Conservation (phyloP, 2,329 filamentous ascomycete species). For the Herpotrichia juniperi region DNA sequence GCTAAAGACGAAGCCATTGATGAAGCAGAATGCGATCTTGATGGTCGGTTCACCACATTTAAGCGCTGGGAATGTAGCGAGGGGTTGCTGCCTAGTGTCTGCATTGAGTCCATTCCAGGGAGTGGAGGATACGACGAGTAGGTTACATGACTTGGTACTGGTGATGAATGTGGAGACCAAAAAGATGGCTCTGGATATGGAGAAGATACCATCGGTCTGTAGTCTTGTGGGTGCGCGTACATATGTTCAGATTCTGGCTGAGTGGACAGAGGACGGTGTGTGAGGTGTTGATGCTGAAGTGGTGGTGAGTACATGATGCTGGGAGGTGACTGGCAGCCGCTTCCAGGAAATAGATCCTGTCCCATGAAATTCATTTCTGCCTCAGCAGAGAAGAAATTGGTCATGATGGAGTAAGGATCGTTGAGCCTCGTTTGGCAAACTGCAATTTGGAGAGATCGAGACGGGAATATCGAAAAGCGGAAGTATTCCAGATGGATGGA, state of each 20-base stretch:
- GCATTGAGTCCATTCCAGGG: slow-evolving; percentile 29
- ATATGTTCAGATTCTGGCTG: slow-evolving; percentile 31
- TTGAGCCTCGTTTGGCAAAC: slow-evolving; percentile 4
- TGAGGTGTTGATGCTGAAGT: slow-evolving; percentile 36
- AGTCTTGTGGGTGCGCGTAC: slow-evolving; percentile 37
- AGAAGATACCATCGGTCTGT: slow-evolving; percentile 36
- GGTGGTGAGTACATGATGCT: slow-evolving; percentile 46
- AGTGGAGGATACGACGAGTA: slow-evolving; percentile 43
- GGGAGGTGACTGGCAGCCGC: slow-evolving; percentile 44
- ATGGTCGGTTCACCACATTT: slow-evolving; percentile 19
- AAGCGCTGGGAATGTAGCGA: background rate
- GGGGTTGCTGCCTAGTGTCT: slow-evolving; percentile 28
- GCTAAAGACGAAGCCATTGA: slow-evolving; percentile 21
- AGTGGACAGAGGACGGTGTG: slow-evolving; percentile 28
- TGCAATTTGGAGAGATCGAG: slow-evolving; percentile 1
- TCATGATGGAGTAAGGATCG: slow-evolving; percentile 22
- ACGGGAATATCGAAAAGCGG: slow-evolving; percentile 15
- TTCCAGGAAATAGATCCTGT: slow-evolving; percentile 44
- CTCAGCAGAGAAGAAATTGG: slow-evolving; percentile 43
- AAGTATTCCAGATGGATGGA: slow-evolving; percentile 14
- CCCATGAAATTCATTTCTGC: slow-evolving; percentile 45
- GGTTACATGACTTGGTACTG: slow-evolving; percentile 35
- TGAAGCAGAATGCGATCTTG: slow-evolving; percentile 43
- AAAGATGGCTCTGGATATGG: slow-evolving; percentile 39
- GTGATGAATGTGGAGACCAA: slow-evolving; percentile 38